phyloP scores from a whole-genome alignment of 2,329 filamentous ascomycete genomes.

The Trichoderma pleuroti region DNA sequence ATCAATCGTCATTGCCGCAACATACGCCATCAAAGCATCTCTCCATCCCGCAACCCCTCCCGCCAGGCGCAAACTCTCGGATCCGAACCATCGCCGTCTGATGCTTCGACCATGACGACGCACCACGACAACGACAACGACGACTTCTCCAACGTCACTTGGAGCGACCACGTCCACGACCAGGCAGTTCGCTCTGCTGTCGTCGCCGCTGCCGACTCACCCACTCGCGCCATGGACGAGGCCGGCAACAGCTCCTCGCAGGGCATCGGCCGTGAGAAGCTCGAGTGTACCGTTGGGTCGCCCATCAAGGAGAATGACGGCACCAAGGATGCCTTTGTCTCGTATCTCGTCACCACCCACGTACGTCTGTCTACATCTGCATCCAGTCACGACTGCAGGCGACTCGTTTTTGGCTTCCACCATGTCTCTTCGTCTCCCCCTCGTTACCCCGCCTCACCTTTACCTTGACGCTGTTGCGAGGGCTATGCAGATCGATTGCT shows the following conservation, averaged over 20 bases:
- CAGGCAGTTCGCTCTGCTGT: constrained; percentile 31
- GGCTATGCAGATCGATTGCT: not conserved
- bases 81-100: not conserved
- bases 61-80: not conserved
- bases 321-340: constrained; percentile 94
- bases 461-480: not conserved
- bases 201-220: constrained; percentile 26
- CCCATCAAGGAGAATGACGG: constrained; percentile 95
- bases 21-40: not conserved
- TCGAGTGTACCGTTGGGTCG: constrained; percentile 78
- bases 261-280: constrained; percentile 65
- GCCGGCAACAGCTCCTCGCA: constrained; percentile 47
- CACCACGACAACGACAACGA: constrained; percentile 50
- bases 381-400: not conserved
- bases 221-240: constrained; percentile 39
- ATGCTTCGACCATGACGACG: constrained; percentile 20
- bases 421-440: not conserved
- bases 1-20: not conserved
- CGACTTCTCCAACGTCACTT: constrained; percentile 79
- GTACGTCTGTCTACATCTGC: constrained; percentile 45
- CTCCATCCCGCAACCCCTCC: not conserved
- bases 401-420: not conserved
- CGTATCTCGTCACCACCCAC: constrained; percentile 88
- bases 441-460: not conserved
- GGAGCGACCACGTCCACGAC: constrained; percentile 58